Base-by-base conservation (phyloP, 768 basidiomycete genomes). In the Naematelia aurantialba region DNA sequence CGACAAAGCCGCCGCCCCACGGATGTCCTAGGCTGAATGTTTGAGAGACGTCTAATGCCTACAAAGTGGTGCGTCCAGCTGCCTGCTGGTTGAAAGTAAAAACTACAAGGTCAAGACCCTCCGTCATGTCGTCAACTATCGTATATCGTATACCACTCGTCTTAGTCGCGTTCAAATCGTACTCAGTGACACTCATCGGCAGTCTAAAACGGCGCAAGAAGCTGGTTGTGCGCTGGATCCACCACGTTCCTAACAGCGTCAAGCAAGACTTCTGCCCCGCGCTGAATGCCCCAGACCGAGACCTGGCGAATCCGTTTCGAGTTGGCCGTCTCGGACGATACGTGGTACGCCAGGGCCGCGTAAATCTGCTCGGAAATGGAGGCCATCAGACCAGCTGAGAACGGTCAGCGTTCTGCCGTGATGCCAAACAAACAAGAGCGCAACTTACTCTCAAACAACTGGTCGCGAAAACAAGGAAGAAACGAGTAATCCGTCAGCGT, bases 281-380 rank as follows among this genome's bases (percentile, higher is more conserved):
- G 87, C 76, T 96, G 92, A 22, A 98, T 81, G 70, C 89, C 91
- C 96, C 96, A 99, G 5, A 91, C 79, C 60, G 90, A 87, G 63
- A 99, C 91, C 2, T 86, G 89, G 78, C 86, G 89, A 73, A 96
- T 84, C 13, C 93, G 85, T 56, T 89, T 85, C 70, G 91, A 89
- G 72, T 92, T 90, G 24, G 85, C 86, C 4, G 66, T 60, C 52
- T 75, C 68, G 66, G 91, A 89, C 1, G 87, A 86, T 51, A 99
- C 94, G 78, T 98, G 96, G 75, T 91, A 85, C 10, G 94, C 94
- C 57, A 99, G 82, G 10, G 96, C 94, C 51, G 90, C 89, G 74
- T 96, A 92, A 19, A 85, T 86, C 85, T 96, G 91, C 65, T 86
- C 79, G 0, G 91, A 88, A 48, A 96, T 88, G 58, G 87, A 88